Evolutionary conservation across 2,329 filamentous ascomycete genomes (phyloP), one percentile per base, ranked within the genome.

Genomic region (Hypoxylon sp.): DNA sequence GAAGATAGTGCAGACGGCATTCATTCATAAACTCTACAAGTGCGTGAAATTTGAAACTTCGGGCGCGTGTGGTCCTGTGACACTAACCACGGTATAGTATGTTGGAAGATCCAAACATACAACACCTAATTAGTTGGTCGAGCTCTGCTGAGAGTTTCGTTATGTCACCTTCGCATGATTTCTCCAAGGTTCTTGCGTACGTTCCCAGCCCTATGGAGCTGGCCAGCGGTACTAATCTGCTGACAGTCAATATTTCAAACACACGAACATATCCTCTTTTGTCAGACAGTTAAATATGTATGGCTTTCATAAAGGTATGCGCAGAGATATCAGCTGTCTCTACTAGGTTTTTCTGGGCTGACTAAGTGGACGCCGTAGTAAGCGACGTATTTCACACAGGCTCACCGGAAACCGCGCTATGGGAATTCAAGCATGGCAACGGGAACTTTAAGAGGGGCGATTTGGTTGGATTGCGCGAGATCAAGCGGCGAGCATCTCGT

Each of bases 1-100:
- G 64, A 99, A 99, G 81, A 95, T 97, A 45, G 93, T 98, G 14
- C 96, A 99, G 81, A 98, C 96, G 9, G 96, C 96, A 20, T 99
- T 99, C 75, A 98, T 99, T 70, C 96, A 99, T 80, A 99, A 99
- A 80, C 87, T 99, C 33, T 99, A 98, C 84, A 97, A 96, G 94
- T 97, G 84, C 76, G 90, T 67, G 42, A 61, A 58, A 18, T 46
- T 26, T 26, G 20, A 24, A 8, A 50, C 12, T 45, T 26, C 2
- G 28, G 24, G 33, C 26, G 33, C 16, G 8, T n/a, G 33, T 46
- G 42, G 33, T 18, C 18, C 44, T 38, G 18, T 45, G 42, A 49
- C 11, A 54, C 67, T 74, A 64, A 75, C 64, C 22, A 26, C 60
- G 36, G 51, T 46, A 69, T 76, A 98, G 95, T 81, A 98, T 99